Evolutionary conservation across 495 filamentous ascomycete genomes (phyloP), one percentile per base, ranked within the genome.

Genomic region (Lepraria neglecta): DNA sequence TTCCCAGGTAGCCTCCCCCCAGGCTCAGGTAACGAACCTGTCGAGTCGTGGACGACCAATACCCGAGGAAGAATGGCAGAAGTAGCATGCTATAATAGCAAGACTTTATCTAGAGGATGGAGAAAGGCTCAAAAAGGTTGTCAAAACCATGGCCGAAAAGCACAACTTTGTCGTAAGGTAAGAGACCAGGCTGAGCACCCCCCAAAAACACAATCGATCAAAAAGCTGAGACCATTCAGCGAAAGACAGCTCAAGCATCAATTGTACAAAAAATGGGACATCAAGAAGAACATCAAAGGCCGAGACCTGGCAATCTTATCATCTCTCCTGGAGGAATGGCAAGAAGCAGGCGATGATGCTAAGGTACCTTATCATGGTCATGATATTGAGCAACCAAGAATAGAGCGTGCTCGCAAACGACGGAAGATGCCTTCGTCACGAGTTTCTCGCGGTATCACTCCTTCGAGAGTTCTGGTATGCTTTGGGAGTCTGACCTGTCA

Each of bases 321-420:
- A 11, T 24, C 53, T 27, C 12, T 38, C 3, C 35, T 38, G 6
- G 24, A 12, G 6, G 15, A 43, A 19, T 19, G 21, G 14, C 31
- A 24, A 6, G 6, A 17, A 38, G 33, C 15, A 38, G 53, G 35
- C n/a, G 21, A 43, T 21, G 53, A 56, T 14, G 53, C 21, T 4
- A 19, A 19, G 7, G 24, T 56, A 1, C 9, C 19, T 24, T 56
- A 56, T 42, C 31, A 17, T 17, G 53, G 53, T 42, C 53, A 21
- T 42, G 19, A 56, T 43, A 17, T 56, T 10, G 21, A 30, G 19
- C 33, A 2, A 28, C 30, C 35, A 0, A 35, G 53, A 27, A 42
- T 56, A 14, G 53, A 56, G 53, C 53, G 53, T 42, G 35, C 53
- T 56, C 40, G n/a, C 10, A 56, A 56, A 30, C 31, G 53, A 17